phyloP scores from a whole-genome alignment of 805 yeast species.

The Pichia rugopelliculosa region DNA sequence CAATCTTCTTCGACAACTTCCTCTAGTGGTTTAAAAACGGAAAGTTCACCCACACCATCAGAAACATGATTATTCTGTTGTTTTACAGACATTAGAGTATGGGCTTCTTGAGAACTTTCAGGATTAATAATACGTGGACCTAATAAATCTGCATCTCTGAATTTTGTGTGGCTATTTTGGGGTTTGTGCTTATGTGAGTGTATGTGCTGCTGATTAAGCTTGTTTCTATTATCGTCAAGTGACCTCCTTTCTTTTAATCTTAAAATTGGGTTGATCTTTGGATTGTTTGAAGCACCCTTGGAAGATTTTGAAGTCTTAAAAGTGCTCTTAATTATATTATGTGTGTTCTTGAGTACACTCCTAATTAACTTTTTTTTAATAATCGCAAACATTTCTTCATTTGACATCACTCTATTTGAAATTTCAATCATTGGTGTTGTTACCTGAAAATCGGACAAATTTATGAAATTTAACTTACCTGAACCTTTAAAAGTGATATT shows the following conservation, averaged over 20 bases:
- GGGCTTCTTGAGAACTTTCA: not conserved
- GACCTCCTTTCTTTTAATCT: not conserved
- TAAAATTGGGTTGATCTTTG: slow-evolving; percentile 6
- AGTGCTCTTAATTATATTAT: slow-evolving; percentile 73
- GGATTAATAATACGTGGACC: slow-evolving; percentile 4
- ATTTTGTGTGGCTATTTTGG: slow-evolving; percentile 8
- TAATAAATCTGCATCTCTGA: slow-evolving; percentile 22
- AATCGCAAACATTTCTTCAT: slow-evolving; percentile 56
- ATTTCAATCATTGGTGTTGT: slow-evolving; percentile 57
- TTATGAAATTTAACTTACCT: slow-evolving; percentile 59
- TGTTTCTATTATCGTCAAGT: not conserved
- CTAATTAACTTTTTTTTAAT: slow-evolving; percentile 55
- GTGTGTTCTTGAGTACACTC: slow-evolving; percentile 56
- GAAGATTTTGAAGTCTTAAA: slow-evolving; percentile 27
- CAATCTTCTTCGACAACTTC: slow-evolving; percentile 4
- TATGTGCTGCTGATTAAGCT: not conserved
- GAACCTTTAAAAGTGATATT: slow-evolving; percentile 75
- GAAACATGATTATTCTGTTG: not conserved
- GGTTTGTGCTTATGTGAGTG: slow-evolving; percentile 13
- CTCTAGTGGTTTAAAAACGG: slow-evolving; percentile 5
- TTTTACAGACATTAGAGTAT: not conserved
- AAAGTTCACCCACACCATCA: slow-evolving; percentile 3
- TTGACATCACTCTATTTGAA: slow-evolving; percentile 60
- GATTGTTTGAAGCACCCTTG: slow-evolving; percentile 7
- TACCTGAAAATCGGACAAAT: slow-evolving; percentile 66